Evolutionary conservation across 352 stramenopile genomes (phyloP).

Genomic region (Paralagenidium karlingii): DNA sequence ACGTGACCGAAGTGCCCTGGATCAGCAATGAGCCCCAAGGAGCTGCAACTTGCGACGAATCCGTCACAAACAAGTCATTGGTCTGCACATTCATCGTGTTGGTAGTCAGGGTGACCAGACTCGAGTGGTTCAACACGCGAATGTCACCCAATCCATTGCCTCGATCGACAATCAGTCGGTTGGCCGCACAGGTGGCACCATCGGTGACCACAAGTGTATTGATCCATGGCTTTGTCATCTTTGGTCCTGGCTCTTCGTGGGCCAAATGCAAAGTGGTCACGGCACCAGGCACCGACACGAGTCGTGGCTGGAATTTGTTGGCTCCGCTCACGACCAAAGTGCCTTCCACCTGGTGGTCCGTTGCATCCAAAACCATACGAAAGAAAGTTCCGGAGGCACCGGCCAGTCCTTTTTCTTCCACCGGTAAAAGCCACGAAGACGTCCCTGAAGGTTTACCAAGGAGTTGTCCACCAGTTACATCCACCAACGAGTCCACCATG

Average conservation of each 20-base stretch:
- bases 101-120: slow-evolving; percentile 23
- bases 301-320: too few species aligned
- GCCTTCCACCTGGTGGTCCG: too few species aligned
- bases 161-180: slow-evolving; percentile 44
- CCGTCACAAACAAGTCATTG: too few species aligned
- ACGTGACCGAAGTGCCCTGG: too few species aligned
- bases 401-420: slow-evolving; percentile 26
- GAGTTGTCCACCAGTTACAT: slow-evolving; percentile 36
- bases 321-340: too few species aligned
- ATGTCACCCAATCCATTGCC: slow-evolving; percentile 13
- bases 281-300: too few species aligned
- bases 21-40: too few species aligned
- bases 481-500: slow-evolving; percentile 26
- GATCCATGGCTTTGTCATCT: not conserved
- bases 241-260: not conserved
- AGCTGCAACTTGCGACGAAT: too few species aligned
- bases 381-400: slow-evolving; percentile 49
- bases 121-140: slow-evolving; percentile 20
- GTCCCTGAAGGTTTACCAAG: too few species aligned
- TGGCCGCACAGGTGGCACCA: slow-evolving; percentile 28
- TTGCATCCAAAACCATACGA: too few species aligned
- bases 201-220: slow-evolving; percentile 19
- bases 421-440: too few species aligned
- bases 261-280: slow-evolving; percentile 30
- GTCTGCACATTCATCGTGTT: slow-evolving; percentile 17